A percentile compares a stretch with the other conserved stretches of the same genome.
Evolutionary conservation across 2,329 filamentous ascomycete species (phyloP).

Genomic region (Sporothrix euskadiensis): DNA sequence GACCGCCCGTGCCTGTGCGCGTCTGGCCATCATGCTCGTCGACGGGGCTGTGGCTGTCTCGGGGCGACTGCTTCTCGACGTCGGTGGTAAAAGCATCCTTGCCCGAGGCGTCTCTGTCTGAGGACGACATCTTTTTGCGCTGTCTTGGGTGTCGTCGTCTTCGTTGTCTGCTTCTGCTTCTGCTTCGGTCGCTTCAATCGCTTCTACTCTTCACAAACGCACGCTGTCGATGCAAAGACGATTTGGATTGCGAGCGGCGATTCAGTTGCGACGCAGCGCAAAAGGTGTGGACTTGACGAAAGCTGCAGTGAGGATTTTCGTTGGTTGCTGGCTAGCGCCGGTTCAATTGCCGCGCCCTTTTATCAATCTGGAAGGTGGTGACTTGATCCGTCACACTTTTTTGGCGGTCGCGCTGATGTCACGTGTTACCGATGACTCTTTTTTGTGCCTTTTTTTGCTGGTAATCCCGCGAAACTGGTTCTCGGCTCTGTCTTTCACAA

Average conservation of each 20-base stretch:
- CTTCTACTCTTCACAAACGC: neutral
- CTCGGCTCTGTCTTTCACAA: neutral
- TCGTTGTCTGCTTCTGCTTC: neutral
- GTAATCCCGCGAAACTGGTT: neutral
- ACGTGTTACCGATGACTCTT: slow-evolving; percentile 10
- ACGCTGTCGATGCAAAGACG: neutral
- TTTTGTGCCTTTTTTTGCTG: neutral
- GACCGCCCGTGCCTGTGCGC: slow-evolving; percentile 29
- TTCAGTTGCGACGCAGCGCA: neutral
- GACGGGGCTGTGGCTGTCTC: neutral
- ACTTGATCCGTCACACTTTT: neutral
- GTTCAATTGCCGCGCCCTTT: slow-evolving; percentile 18
- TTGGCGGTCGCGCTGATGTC: neutral
- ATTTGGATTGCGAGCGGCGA: neutral
- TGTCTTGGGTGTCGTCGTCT: neutral
- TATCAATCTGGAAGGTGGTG: slow-evolving; percentile 16
- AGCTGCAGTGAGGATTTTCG: slow-evolving; percentile 1
- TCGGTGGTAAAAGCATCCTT: slow-evolving; percentile 27
- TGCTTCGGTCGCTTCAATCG: neutral
- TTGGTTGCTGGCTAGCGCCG: slow-evolving; percentile 25
- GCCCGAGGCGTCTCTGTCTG: slow-evolving; percentile 19
- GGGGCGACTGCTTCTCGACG: slow-evolving; percentile 32
- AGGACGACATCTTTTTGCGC: slow-evolving; percentile 26
- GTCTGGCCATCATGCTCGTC: neutral
- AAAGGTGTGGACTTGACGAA: neutral